Evolutionary conservation across 441 rosid species (phyloP).

Genomic region (Arabidopsis lyrata): DNA sequence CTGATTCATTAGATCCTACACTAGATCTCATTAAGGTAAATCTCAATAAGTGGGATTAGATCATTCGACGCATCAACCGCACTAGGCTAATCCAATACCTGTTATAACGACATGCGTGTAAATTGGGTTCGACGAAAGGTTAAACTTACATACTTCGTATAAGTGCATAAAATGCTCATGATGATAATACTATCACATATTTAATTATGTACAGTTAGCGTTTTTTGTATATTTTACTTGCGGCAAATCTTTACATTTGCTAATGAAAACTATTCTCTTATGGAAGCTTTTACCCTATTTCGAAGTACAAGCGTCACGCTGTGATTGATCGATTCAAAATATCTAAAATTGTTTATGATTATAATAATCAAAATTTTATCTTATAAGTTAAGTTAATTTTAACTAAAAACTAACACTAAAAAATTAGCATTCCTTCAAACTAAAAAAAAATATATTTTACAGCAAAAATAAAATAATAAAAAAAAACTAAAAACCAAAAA

Average conservation of each 20-base stretch:
- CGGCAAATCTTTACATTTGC: background rate
- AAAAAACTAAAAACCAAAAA: constrained; percentile 1
- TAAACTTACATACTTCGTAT: background rate
- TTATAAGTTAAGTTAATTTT: no score
- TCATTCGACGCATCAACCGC: background rate
- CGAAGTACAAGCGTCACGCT: no score
- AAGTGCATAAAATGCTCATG: no score
- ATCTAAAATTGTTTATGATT: no score
- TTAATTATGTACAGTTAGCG: background rate
- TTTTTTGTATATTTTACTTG: background rate
- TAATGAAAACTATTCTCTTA: background rate
- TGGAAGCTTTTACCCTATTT: background rate
- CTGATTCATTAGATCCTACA: no score
- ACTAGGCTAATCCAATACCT: background rate
- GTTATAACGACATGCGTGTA: background rate
- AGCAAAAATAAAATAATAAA: no score
- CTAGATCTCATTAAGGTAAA: background rate
- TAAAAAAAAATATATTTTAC: no score
- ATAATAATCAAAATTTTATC: no score
- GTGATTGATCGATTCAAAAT: background rate
- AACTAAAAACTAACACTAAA: no score
- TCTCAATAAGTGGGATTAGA: background rate
- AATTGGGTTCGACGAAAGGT: background rate
- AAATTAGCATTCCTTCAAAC: no score
- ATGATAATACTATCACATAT: background rate